phyloP scores from a whole-genome alignment of 352 stramenopile genomes.

The Phytophthora multivora region DNA sequence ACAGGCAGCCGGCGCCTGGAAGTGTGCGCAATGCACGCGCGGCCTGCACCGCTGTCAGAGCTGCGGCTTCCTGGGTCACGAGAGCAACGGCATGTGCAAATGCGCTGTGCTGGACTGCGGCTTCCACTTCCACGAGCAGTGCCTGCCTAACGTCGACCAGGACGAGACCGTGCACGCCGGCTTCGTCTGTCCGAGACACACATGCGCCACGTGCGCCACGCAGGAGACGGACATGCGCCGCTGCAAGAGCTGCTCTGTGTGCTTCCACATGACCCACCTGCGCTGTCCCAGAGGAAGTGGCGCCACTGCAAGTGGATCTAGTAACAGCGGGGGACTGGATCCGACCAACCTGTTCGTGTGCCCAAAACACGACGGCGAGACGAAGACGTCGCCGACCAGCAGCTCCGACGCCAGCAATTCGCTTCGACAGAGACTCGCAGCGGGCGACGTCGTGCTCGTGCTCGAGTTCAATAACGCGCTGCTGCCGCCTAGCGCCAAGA shows the following conservation, averaged over 20 bases:
- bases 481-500: conserved; percentile 44
- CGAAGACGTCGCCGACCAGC: conserved; percentile 3
- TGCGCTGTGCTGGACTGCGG: conserved; percentile 65
- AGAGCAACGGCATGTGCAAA: conserved; percentile 48
- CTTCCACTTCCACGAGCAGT: conserved; percentile 62
- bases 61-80: conserved; percentile 77
- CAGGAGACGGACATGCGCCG: conserved; percentile 56
- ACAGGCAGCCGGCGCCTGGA: conserved; percentile 48
- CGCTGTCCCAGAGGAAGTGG: conserved; percentile 37
- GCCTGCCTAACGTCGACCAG: conserved; percentile 16
- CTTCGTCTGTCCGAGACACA: conserved; percentile 68
- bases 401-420: conserved; percentile 41
- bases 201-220: conserved; percentile 47
- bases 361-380: conserved; percentile 35
- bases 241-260: conserved; percentile 64
- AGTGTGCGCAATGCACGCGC: conserved; percentile 69
- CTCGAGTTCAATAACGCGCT: conserved; percentile 71
- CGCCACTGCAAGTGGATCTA: not conserved
- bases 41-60: conserved; percentile 59
- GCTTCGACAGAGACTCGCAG: conserved; percentile 32
- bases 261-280: conserved; percentile 52
- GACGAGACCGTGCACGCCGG: conserved; percentile 16
- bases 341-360: conserved; percentile 54
- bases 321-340: conserved; percentile 22
- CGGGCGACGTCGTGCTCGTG: conserved; percentile 69